These are phyloP conservation scores for Flaveria robusta DNA, from an alignment of 129 eudicot species.

Conservation along the genomic window DNA sequence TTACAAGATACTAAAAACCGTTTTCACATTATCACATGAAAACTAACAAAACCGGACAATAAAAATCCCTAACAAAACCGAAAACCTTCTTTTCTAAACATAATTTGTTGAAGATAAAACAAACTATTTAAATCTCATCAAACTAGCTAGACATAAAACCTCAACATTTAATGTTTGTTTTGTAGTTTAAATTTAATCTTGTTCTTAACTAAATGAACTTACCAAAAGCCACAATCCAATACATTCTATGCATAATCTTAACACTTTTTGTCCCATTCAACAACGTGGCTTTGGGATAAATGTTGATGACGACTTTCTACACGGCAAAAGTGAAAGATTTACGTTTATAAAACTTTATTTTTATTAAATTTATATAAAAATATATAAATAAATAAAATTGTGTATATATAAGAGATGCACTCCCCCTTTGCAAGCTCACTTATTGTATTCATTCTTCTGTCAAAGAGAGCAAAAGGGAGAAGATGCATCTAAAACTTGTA, in stretches of 20 bases:
- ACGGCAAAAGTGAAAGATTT: slow-evolving; percentile 24
- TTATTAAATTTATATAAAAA: background rate
- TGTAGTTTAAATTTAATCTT: background rate
- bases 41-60: background rate
- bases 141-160: background rate
- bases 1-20: no score
- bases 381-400: background rate
- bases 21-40: background rate
- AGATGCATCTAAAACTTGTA: slow-evolving; percentile 35
- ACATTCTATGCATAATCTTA: slow-evolving; percentile 9
- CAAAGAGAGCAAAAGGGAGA: slow-evolving; percentile 6
- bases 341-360: background rate
- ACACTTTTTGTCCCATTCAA: slow-evolving; percentile 26
- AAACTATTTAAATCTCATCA: background rate
- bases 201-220: background rate
- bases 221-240: slow-evolving; percentile 24
- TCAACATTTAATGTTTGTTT: slow-evolving; percentile 2
- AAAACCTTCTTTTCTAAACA: background rate
- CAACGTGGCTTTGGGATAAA: slow-evolving; percentile 31
- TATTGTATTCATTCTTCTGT: slow-evolving; percentile 14
- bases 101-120: background rate
- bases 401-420: slow-evolving; percentile 17
- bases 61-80: background rate
- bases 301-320: slow-evolving; percentile 28
- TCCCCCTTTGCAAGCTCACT: slow-evolving; percentile 27